These are phyloP conservation scores for Scalesia atractyloides DNA, from an alignment of 129 eudicot genomes.

Conservation along the genomic window DNA sequence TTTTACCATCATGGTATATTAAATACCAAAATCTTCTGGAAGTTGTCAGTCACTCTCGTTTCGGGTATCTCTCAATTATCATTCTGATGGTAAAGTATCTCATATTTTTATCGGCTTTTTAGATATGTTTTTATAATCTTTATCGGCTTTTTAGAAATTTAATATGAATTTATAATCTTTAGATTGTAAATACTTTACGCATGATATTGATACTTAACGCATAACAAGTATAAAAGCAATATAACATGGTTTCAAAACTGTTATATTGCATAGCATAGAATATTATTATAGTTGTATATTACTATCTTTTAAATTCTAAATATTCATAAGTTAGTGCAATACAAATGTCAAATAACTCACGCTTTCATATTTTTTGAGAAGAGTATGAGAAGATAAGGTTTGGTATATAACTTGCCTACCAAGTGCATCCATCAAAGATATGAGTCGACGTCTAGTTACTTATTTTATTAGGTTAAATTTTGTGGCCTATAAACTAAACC, in stretches of 20 bases:
- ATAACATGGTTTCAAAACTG: background rate
- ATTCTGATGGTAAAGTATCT: too few species aligned
- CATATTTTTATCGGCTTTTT: too few species aligned
- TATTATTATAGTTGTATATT: background rate
- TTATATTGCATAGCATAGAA: background rate
- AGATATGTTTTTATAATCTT: too few species aligned
- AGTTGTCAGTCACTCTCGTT: too few species aligned
- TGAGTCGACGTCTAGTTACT: slow-evolving; percentile 12
- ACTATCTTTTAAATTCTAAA: background rate
- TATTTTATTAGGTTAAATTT: slow-evolving; percentile 14
- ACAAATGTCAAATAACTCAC: background rate
- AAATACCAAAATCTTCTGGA: too few species aligned
- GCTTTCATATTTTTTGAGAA: background rate
- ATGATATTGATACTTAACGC: too few species aligned
- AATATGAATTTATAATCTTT: too few species aligned
- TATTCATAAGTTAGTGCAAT: background rate
- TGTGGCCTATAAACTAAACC: slow-evolving; percentile 10
- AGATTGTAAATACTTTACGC: too few species aligned
- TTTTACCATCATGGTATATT: too few species aligned
- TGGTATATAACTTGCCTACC: slow-evolving; percentile 35
- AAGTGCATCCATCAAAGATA: slow-evolving; percentile 16
- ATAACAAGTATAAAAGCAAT: background rate
- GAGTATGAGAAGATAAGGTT: slow-evolving; percentile 30
- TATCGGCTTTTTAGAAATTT: too few species aligned
- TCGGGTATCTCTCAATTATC: too few species aligned